Percentiles rank a stretch among this genome's conserved stretches.
Evolutionary conservation across 805 yeast species (phyloP).

Genomic region (Starmerella apicola): DNA sequence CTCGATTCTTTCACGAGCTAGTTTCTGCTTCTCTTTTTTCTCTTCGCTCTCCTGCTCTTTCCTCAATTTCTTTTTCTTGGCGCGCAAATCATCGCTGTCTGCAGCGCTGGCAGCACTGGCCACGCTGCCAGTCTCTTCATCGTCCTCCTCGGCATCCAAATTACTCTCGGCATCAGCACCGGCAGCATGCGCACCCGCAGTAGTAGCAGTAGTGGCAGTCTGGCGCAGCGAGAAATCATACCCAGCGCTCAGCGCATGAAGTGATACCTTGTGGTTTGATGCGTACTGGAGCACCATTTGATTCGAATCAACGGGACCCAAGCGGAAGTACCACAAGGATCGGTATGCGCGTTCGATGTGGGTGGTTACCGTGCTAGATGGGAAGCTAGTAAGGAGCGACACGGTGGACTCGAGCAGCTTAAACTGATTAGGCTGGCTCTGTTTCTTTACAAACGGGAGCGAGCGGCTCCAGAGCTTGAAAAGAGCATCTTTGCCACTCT

Average conservation of each 20-base stretch:
- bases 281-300: constrained; percentile 32
- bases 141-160: background rate
- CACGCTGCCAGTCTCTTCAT: background rate
- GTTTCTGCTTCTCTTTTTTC: constrained; percentile 3
- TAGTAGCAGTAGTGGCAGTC: background rate
- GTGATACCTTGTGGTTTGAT: background rate
- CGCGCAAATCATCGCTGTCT: background rate
- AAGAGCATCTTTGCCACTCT: constrained; percentile 2
- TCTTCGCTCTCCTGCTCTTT: no score
- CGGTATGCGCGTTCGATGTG: constrained; percentile 39
- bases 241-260: constrained; percentile 29
- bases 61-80: constrained; percentile 1
- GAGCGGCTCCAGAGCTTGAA: constrained; percentile 5
- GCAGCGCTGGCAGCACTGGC: background rate
- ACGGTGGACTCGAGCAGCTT: constrained; percentile 43
- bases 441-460: background rate
- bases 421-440: background rate
- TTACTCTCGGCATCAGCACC: background rate
- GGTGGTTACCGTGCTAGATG: constrained; percentile 11
- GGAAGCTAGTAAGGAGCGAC: constrained; percentile 46
- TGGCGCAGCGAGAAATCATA: constrained; percentile 47
- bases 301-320: constrained; percentile 50
- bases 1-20: background rate
- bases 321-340: constrained; percentile 65
- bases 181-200: background rate